A percentile compares a stretch with the other conserved stretches of the same genome.
Evolutionary conservation across 306 rosid species (phyloP).

Genomic region (Quercus variabilis): DNA sequence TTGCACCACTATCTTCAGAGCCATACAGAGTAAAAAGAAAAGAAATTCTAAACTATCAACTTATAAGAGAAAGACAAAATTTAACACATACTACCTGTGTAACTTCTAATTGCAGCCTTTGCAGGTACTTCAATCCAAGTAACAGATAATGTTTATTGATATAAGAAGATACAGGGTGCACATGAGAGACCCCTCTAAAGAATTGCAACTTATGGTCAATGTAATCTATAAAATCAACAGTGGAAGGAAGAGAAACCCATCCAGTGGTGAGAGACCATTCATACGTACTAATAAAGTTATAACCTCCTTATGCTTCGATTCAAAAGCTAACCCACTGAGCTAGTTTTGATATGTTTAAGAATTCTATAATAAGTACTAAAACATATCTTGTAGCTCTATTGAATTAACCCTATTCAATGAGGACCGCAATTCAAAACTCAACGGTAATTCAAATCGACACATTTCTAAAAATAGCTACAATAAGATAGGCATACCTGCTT

Average conservation of each 20-base stretch:
- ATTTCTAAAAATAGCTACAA: not conserved
- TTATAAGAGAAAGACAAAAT: not conserved
- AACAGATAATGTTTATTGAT: no score
- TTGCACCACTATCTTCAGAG: not conserved
- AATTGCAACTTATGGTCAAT: no score
- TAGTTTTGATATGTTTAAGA: not conserved
- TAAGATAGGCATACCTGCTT: slow-evolving; percentile 59
- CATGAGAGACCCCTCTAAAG: no score
- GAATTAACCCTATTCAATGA: not conserved
- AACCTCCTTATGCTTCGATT: not conserved
- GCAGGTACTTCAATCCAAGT: no score
- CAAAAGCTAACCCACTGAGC: not conserved
- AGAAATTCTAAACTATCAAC: no score
- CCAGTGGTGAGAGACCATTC: no score
- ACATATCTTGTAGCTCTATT: not conserved
- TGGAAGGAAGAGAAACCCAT: no score
- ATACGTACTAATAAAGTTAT: not conserved
- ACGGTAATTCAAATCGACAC: not conserved
- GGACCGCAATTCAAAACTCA: no score
- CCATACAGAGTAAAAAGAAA: not conserved
- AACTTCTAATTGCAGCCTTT: not conserved
- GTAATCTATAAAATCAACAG: no score
- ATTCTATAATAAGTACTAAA: not conserved
- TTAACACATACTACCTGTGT: not conserved
- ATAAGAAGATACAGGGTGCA: no score